These are phyloP conservation scores for Backusella westeae DNA, from an alignment of 192 early-diverging fungal genomes.

Conservation along the genomic window DNA sequence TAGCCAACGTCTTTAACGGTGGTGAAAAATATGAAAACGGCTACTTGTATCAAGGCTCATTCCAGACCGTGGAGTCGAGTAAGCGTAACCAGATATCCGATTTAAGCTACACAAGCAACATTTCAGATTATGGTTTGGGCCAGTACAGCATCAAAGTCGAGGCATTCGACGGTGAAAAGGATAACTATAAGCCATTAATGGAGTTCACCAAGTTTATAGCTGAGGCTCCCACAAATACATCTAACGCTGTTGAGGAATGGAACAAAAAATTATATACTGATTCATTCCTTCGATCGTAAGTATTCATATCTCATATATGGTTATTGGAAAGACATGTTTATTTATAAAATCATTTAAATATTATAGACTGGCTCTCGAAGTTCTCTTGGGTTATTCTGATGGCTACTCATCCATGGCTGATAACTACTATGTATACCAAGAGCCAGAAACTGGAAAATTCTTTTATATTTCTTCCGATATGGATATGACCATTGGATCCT, in stretches of 20 bases:
- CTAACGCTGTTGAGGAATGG: slow-evolving; percentile 20
- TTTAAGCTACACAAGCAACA: not conserved
- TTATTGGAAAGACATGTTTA: not conserved
- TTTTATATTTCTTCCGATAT: slow-evolving; percentile 36
- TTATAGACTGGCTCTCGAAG: slow-evolving; percentile 35
- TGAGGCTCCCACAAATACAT: slow-evolving; percentile 16
- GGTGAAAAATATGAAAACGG: slow-evolving; percentile 25
- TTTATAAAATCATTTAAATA: not conserved
- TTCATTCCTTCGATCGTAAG: slow-evolving; percentile 26
- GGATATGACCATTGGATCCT: slow-evolving; percentile 38
- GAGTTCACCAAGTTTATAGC: slow-evolving; percentile 30
- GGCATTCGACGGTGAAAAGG: slow-evolving; percentile 1
- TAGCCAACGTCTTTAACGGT: slow-evolving; percentile 33
- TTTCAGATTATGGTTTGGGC: slow-evolving; percentile 6
- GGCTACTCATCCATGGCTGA: slow-evolving; percentile 32
- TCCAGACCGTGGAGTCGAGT: not conserved
- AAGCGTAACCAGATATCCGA: not conserved
- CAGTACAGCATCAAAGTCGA: slow-evolving; percentile 19
- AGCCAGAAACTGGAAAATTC: slow-evolving; percentile 37
- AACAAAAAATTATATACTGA: slow-evolving; percentile 21
- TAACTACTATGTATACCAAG: slow-evolving; percentile 41
- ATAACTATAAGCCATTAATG: slow-evolving; percentile 7
- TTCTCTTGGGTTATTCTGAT: slow-evolving; percentile 34
- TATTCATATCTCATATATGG: not conserved
- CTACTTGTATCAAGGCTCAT: slow-evolving; percentile 16